Conservation (phyloP, 169 alveolate species). For the Theileria orientalis region DNA sequence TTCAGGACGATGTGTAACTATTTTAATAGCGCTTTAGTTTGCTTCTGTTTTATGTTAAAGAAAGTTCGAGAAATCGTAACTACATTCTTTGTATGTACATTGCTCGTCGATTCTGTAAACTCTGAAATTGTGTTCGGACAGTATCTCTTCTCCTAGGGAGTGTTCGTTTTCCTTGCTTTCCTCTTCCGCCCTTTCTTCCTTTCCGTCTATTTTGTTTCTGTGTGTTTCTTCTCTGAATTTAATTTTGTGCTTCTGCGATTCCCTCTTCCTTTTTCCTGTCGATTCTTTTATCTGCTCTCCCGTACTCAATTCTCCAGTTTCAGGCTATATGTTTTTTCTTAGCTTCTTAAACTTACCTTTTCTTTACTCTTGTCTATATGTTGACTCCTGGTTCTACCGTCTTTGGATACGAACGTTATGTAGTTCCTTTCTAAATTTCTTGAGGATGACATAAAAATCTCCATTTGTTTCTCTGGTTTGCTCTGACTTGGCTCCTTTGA, state of each 20-base stretch:
- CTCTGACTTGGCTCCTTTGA: neutral
- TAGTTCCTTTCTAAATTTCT: constrained; percentile 4
- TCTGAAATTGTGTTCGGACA: neutral
- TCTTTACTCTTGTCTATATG: neutral
- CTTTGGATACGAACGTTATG: constrained; percentile 3
- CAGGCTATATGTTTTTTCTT: no score
- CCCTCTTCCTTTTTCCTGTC: neutral
- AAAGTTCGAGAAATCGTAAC: neutral
- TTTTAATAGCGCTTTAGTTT: no score
- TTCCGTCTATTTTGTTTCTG: neutral
- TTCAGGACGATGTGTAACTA: no score
- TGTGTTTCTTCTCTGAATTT: neutral
- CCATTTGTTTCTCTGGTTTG: neutral
- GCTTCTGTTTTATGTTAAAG: neutral
- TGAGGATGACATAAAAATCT: neutral
- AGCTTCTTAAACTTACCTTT: no score
- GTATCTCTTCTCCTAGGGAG: neutral
- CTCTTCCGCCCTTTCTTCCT: neutral
- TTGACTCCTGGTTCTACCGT: neutral
- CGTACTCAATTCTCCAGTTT: no score
- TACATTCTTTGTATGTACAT: neutral
- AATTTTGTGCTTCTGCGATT: neutral
- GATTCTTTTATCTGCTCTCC: no score
- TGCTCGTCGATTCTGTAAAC: neutral
- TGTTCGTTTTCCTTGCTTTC: neutral